Evolutionary conservation across 2,329 filamentous ascomycete species (phyloP), one percentile per base, ranked within the genome.

Genomic region (Blastomyces parvus): DNA sequence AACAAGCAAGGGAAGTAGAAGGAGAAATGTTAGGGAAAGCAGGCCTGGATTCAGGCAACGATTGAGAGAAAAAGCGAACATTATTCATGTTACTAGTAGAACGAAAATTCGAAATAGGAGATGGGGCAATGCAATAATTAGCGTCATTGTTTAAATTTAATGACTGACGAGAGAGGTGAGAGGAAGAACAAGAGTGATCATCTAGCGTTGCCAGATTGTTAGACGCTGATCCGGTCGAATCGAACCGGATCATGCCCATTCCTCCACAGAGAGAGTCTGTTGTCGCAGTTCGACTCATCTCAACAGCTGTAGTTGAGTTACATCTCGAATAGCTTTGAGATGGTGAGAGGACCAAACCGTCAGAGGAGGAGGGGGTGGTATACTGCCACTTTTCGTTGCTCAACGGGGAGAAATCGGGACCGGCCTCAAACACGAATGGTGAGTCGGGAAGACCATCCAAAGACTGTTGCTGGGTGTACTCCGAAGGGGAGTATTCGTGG

Each of bases 261-360:
- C 73, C 73, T 64, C 76, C 74, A 64, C 76, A 77, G 58, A 80
- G 67, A 42, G 76, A 76, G 66, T 80, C 78, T 66, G 77, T 76
- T 40, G 78, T 80, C 53, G 73, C 72, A 66, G 74, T 79, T 66
- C 78, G 74, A 66, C 72, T 77, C 78, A 80, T 80, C 64, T 78
- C 74, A 61, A 75, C 72, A 30, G 70, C 68, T 42, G 68, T 66
- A 33, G 65, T 68, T 65, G 72, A 65, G 55, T 68, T 68, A 63
- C 74, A 71, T 60, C 13, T 70, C 66, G 22, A 30, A 25, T 46
- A 30, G 17, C 33, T 40, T 59, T 36, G 57, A 33, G 38, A 25
- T 44, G 67, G 67, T 65, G 63, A 65, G 62, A 44, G 64, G 33
- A 48, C 66, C 67, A 61, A 66, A 61, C 52, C 66, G 66, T 61